Evolutionary conservation across 73 alveolate species (phyloP).

Genomic region (Paramecium pentaurelia): DNA sequence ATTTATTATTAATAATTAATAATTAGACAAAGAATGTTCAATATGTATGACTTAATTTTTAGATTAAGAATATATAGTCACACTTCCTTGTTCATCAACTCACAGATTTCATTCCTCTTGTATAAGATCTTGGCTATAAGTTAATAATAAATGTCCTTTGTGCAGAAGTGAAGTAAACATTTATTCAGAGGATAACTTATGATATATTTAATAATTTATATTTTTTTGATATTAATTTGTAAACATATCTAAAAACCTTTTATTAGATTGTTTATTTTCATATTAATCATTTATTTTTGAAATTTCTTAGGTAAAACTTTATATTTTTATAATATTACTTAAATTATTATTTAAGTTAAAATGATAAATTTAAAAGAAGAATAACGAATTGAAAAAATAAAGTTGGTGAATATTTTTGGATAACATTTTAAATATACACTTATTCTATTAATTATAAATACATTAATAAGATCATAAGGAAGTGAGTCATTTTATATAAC

Average conservation of each 20-base stretch:
- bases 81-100: slow-evolving; percentile 73
- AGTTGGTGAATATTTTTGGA: background rate
- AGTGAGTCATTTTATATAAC: background rate
- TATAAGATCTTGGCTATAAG: slow-evolving; percentile 77
- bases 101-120: slow-evolving; percentile 90
- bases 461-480: background rate
- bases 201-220: background rate
- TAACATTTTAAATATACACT: background rate
- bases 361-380: background rate
- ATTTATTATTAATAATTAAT: background rate
- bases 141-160: slow-evolving; percentile 57
- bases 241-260: background rate
- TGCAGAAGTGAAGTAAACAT: slow-evolving; percentile 36
- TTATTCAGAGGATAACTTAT: background rate
- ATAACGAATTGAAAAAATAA: background rate
- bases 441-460: background rate
- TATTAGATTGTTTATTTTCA: background rate
- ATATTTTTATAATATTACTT: background rate
- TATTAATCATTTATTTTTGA: background rate
- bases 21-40: slow-evolving; percentile 70
- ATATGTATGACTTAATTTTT: slow-evolving; percentile 76
- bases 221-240: no score
- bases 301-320: no score
- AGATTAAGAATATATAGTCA: slow-evolving; percentile 71
- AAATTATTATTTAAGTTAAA: background rate